phyloP scores from a whole-genome alignment of 306 rosid genomes.

The Vicia sativa region DNA sequence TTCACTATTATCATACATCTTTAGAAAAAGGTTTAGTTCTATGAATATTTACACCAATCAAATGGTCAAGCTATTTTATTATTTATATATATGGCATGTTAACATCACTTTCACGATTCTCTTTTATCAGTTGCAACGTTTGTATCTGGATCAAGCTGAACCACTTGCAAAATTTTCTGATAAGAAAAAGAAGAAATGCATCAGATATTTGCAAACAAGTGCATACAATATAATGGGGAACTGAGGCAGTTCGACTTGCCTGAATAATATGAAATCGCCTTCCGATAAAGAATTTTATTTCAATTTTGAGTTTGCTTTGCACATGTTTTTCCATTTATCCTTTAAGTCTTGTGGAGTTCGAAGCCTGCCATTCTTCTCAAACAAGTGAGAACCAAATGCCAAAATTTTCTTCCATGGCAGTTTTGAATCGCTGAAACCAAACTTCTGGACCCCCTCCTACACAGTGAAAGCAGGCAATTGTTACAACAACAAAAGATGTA shows the following conservation, averaged over 20 bases:
- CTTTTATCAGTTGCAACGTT: background rate
- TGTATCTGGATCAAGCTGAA: background rate
- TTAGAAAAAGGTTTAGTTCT: background rate
- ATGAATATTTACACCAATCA: constrained; percentile 1
- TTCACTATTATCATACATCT: background rate
- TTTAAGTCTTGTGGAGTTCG: constrained; percentile 58
- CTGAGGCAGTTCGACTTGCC: constrained; percentile 5
- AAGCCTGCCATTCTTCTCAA: constrained; percentile 31
- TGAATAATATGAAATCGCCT: background rate
- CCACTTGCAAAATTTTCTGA: background rate
- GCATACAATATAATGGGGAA: background rate
- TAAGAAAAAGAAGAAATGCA: background rate
- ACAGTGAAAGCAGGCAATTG: constrained; percentile 30
- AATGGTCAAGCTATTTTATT: constrained; percentile 1
- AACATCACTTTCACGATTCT: background rate
- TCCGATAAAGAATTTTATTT: constrained; percentile 30
- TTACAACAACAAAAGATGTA: background rate
- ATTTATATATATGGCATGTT: background rate
- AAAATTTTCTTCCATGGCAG: constrained; percentile 64
- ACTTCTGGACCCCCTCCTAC: constrained; percentile 65
- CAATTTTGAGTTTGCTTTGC: constrained; percentile 40
- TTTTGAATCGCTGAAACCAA: constrained; percentile 28
- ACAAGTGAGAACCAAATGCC: constrained; percentile 59
- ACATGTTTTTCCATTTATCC: constrained; percentile 71
- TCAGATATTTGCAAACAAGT: background rate